Evolutionary conservation across 768 basidiomycete species (phyloP), one percentile per base, ranked within the genome.

Genomic region (Pleurotus cornucopiae): DNA sequence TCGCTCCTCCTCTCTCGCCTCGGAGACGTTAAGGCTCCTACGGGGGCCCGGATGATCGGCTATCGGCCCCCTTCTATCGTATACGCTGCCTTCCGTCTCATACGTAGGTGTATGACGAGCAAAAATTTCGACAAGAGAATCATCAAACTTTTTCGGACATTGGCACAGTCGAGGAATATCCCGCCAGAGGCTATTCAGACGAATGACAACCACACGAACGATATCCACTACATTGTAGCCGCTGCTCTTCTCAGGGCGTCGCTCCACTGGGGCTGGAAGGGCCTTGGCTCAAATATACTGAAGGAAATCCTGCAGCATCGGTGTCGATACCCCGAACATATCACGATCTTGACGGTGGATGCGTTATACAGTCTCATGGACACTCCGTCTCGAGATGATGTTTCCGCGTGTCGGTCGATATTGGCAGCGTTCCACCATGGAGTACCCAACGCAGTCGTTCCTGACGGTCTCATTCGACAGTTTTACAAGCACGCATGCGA

Each of bases 221-320:
- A 81, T 59, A 75, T 82, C 47, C 64, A 69, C 18, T 66, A 77
- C 16, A 78, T 86, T 51, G 68, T 87, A 20, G 69, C 72, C 20
- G 71, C 77, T 21, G 73, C 80, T 11, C 64, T 86, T 34, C 72
- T 80, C 7, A 76, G 76, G 45, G 73, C 85, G 5, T 78, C 81
- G 58, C 61, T 83, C 39, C 71, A 78, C 59, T 85, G 81, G 80
- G 70, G 76, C 41, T 85, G 81, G 82, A 68, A 71, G 48, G 54
- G 62, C 23, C 69, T 75, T 39, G 81, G 80, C 1, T 63, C 73
- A 11, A 61, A 55, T 6, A 66, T 84, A 26, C 63, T 84, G 44
- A 63, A 62, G 11, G 58, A 63, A 23, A 56, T 71, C 4, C 61
- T 76, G n/a, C 39, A 58, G 13, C 51, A 55, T 4, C 30, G 56